These are phyloP conservation scores for Graphilbum ipis-grandicollis DNA, from an alignment of 2,329 filamentous ascomycete species.

Conservation along the genomic window DNA sequence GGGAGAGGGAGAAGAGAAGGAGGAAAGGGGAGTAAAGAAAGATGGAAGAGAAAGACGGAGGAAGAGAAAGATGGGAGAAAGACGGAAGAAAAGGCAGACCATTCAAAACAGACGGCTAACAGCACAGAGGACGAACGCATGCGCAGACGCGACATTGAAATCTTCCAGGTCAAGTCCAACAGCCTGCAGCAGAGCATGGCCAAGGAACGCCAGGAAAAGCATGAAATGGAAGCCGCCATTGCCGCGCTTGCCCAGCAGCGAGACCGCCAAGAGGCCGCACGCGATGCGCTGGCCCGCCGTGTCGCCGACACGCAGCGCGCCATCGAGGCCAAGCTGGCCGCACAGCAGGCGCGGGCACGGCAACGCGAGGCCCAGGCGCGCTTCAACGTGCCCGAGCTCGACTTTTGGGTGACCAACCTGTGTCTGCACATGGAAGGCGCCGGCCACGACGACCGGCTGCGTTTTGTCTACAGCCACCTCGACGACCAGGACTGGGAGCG, in stretches of 20 bases:
- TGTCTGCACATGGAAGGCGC: conserved; percentile 81
- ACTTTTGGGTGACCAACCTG: conserved; percentile 89
- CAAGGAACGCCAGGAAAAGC: conserved; percentile 60
- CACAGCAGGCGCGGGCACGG: conserved; percentile 53
- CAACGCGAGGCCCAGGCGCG: conserved; percentile 69
- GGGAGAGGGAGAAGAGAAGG: not conserved
- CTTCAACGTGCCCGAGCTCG: conserved; percentile 82
- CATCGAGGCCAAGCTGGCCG: conserved; percentile 52
- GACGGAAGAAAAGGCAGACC: too few species aligned
- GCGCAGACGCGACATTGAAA: conserved; percentile 76
- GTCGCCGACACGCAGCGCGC: conserved; percentile 51
- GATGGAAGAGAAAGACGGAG: not conserved
- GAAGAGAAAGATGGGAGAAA: not conserved
- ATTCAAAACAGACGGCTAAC: too few species aligned
- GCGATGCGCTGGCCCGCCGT: conserved; percentile 40
- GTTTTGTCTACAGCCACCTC: conserved; percentile 78
- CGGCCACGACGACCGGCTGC: conserved; percentile 66
- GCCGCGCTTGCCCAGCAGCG: conserved; percentile 39
- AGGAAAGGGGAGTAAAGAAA: conserved; percentile 1
- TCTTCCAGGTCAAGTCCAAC: conserved; percentile 52
- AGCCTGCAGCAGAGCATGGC: conserved; percentile 57
- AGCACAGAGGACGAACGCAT: conserved; percentile 71
- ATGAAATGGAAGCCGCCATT: conserved; percentile 54
- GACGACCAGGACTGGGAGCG: conserved; percentile 75
- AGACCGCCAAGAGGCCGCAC: conserved; percentile 38